phyloP scores from a whole-genome alignment of 768 basidiomycete genomes.

The Scleroderma bovista region DNA sequence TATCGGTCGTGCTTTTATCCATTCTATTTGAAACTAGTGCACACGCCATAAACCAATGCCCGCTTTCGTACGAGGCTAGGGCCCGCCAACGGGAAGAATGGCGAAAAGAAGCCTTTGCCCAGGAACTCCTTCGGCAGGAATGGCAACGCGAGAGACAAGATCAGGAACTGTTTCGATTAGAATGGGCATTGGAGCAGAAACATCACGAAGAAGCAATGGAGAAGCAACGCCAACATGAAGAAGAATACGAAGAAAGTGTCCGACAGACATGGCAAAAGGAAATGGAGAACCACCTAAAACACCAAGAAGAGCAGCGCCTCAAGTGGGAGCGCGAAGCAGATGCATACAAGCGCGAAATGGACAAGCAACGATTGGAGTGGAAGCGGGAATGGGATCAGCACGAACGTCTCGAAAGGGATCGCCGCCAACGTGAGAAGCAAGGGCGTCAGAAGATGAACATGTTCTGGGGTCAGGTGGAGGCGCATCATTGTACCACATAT shows the following conservation, averaged over 20 bases:
- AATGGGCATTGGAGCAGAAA: background rate
- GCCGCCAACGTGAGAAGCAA: slow-evolving; percentile 8
- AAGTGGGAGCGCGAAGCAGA: background rate
- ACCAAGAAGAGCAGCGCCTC: background rate
- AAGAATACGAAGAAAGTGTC: background rate
- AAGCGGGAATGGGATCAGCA: slow-evolving; percentile 14
- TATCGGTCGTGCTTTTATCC: background rate
- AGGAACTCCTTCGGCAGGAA: background rate
- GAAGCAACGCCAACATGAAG: background rate
- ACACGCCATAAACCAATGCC: background rate
- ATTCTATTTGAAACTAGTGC: background rate
- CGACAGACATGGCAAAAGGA: background rate
- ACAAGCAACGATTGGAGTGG: slow-evolving; percentile 11
- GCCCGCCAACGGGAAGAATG: background rate
- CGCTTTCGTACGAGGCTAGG: background rate
- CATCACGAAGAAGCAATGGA: background rate
- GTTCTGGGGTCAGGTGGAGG: slow-evolving; percentile 15
- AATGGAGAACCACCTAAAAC: background rate
- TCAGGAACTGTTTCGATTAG: background rate
- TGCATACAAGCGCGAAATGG: background rate
- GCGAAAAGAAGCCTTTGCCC: background rate
- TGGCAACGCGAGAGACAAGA: background rate
- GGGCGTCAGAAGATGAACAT: slow-evolving; percentile 18
- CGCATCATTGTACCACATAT: slow-evolving; percentile 22
- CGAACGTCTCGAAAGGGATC: slow-evolving; percentile 11